Evolutionary conservation across 1,284 basidiomycete genomes (phyloP).

Genomic region (Ceratobasidium sp.): DNA sequence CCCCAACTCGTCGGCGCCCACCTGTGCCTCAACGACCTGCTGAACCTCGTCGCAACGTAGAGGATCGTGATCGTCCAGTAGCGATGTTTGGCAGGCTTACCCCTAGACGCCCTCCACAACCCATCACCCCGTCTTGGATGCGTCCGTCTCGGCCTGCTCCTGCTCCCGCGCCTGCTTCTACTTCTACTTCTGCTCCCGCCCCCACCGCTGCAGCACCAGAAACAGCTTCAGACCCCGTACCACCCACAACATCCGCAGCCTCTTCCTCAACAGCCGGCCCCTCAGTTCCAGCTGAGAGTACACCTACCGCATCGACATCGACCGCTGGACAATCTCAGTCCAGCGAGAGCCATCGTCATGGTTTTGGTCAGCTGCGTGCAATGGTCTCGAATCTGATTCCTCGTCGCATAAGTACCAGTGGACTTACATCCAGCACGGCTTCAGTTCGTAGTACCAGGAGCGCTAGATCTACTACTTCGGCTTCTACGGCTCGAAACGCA

Average conservation of each 20-base stretch:
- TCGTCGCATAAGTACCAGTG: conserved; percentile 14
- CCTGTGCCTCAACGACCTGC: background rate
- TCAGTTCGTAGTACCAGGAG: conserved; percentile 19
- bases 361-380: conserved; percentile 20
- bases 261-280: background rate
- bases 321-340: background rate
- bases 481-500: conserved; percentile 1
- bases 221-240: background rate
- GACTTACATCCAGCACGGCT: background rate
- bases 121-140: conserved; percentile 42
- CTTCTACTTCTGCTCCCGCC: too few relatives aligned
- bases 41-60: background rate
- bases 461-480: background rate
- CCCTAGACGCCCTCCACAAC: conserved; percentile 31
- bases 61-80: conserved; percentile 24
- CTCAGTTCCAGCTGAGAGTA: background rate
- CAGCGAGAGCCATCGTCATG: background rate
- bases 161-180: background rate
- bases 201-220: background rate
- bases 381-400: conserved; percentile 36
- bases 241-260: background rate
- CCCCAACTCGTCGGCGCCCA: background rate
- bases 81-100: conserved; percentile 36
- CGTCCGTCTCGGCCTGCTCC: conserved; percentile 11
- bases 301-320: background rate